phyloP scores from a whole-genome alignment of 192 early-diverging fungal species.

The Coemansia sp. region DNA sequence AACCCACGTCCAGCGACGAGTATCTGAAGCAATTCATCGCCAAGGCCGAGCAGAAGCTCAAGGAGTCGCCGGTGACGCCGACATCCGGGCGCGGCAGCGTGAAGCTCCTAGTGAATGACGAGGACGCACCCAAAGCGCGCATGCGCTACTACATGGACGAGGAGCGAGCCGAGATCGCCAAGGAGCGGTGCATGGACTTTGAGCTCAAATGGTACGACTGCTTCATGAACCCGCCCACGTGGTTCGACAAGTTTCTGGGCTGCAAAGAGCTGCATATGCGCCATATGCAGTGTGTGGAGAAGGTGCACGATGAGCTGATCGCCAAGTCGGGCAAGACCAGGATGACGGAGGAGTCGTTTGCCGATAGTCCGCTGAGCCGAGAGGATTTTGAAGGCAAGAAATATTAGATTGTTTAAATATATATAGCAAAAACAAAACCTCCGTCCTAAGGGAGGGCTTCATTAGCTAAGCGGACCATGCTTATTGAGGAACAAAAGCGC shows the following conservation, averaged over 20 bases:
- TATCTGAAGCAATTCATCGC: slow-evolving; percentile 32
- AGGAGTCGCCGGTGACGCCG: slow-evolving; percentile 21
- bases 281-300: background rate
- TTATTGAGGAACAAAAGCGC: too few species aligned
- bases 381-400: background rate
- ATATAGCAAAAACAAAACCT: too few species aligned
- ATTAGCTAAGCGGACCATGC: too few species aligned
- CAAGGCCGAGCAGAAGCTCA: slow-evolving; percentile 26
- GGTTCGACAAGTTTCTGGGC: background rate
- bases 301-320: background rate
- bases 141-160: slow-evolving; percentile 29
- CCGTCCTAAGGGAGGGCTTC: too few species aligned
- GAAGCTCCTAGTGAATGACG: slow-evolving; percentile 23
- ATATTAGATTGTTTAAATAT: background rate
- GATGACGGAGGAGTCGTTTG: background rate
- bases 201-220: slow-evolving; percentile 38
- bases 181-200: slow-evolving; percentile 35
- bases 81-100: slow-evolving; percentile 7
- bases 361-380: background rate
- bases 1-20: slow-evolving; percentile 16
- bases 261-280: background rate
- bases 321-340: background rate
- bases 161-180: slow-evolving; percentile 36
- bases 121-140: slow-evolving; percentile 23
- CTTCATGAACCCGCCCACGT: slow-evolving; percentile 12